Evolutionary conservation across 1,284 basidiomycete species (phyloP), one percentile per base, ranked within the genome.

Genomic region (Boletus semigastroideus): DNA sequence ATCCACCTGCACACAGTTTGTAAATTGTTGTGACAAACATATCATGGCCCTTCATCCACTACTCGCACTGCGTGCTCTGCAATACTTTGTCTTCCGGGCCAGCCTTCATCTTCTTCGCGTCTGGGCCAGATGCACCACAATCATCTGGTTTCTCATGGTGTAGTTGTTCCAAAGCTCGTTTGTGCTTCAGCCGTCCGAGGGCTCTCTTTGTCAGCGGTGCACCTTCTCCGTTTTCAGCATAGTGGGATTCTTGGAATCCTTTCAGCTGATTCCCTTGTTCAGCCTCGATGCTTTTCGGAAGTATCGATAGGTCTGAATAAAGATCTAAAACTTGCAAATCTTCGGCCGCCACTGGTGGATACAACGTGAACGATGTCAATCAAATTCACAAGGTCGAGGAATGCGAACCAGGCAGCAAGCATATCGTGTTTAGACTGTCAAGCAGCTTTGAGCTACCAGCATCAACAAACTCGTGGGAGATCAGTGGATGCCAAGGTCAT

Each of bases 261-360:
- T 36, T 36, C 9, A 13, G 9, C 16, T 19, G 5, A n/a, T 69
- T 70, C 48, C 77, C 74, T 53, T 75, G 73, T 41, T 75, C 74
- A 3, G 60, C 72, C 28, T 80, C 77, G 20, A 72, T 67, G 55
- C 78, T 76, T 64, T 91, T 91, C 1, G 88, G 88, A 59, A 90
- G 71, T 14, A 78, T 72, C 1, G 72, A 68, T 17, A 91, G 73
- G 39, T 78, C 73, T 5, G 74, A 70, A 60, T 91, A 90, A 3
- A 89, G 69, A 48, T 86, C 81, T 3, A 90, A 72, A 3, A 68
- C 61, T 54, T 78, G 73, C 7, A 85, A 64, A 11, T 82, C 79
- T 9, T 72, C 73, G 6, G 63, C 46, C 0, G 77, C 72, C 11
- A 81, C 84, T 84, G 60, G 44, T 51, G 33, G 53, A 22, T 22